Conservation (phyloP, 768 basidiomycete genomes). For the Suillus hirtellus region DNA sequence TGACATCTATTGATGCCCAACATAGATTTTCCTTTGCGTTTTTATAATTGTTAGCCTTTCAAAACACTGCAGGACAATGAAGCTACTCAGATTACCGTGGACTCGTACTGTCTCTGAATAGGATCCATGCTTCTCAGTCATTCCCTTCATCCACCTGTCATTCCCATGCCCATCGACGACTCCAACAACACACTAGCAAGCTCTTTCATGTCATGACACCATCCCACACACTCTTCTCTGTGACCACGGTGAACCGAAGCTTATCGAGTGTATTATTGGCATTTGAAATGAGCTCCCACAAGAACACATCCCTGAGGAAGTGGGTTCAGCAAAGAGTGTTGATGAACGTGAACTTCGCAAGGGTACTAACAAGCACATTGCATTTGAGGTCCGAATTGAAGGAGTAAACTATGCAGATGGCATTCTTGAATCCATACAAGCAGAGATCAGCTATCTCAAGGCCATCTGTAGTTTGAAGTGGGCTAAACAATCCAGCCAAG, state of each 20-base stretch:
- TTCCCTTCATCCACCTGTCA: constrained; percentile 26
- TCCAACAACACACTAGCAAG: constrained; percentile 61
- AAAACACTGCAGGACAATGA: no score
- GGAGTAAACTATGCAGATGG: constrained; percentile 95
- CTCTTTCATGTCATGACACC: constrained; percentile 61
- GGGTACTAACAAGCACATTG: constrained; percentile 97
- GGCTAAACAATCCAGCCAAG: constrained; percentile 91
- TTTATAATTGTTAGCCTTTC: no score
- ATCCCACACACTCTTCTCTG: constrained; percentile 69
- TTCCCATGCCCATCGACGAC: constrained; percentile 44
- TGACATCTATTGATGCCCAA: no score
- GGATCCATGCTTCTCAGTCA: constrained; percentile 10
- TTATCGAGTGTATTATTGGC: constrained; percentile 98
- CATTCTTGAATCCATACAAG: constrained; percentile 92
- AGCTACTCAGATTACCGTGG: no score
- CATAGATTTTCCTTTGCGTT: no score
- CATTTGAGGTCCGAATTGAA: constrained; percentile 97
- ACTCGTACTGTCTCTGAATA: no score
- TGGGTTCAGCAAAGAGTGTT: constrained; percentile 8
- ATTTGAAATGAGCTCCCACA: constrained; percentile 90
- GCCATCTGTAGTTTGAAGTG: constrained; percentile 94
- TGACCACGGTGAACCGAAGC: constrained; percentile 80
- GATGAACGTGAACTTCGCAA: neutral
- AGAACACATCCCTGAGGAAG: constrained; percentile 66
- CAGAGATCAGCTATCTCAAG: constrained; percentile 89